Evolutionary conservation across 768 basidiomycete genomes (phyloP).

Genomic region (Cyathus striatus): DNA sequence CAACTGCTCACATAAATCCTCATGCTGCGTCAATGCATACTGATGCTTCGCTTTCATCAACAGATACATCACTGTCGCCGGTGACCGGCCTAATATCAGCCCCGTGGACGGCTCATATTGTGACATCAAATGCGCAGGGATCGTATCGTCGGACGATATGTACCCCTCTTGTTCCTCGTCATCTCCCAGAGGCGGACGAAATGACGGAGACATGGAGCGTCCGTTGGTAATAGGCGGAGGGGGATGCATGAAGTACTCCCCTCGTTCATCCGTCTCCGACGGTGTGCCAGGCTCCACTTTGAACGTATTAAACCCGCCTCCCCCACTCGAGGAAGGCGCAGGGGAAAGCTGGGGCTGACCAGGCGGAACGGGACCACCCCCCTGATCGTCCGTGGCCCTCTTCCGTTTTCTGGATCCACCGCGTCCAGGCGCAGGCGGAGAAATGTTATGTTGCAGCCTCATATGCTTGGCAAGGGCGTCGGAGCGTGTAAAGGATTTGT

Average conservation of each 20-base stretch:
- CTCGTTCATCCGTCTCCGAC: conserved; percentile 33
- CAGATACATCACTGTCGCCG: conserved; percentile 64
- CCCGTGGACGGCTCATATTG: conserved; percentile 54
- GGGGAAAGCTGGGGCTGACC: conserved; percentile 16
- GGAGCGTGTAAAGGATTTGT: conserved; percentile 91
- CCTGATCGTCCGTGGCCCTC: conserved; percentile 39
- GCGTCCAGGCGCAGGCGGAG: conserved; percentile 66
- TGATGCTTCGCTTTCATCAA: conserved; percentile 74
- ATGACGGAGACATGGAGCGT: conserved; percentile 7
- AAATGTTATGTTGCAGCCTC: conserved; percentile 81
- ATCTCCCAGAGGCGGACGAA: conserved; percentile 23
- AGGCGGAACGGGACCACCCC: conserved; percentile 13
- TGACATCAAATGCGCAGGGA: conserved; percentile 50
- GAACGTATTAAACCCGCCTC: conserved; percentile 49
- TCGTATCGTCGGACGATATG: conserved; percentile 32
- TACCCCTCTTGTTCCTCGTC: conserved; percentile 36
- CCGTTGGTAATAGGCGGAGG: conserved; percentile 11
- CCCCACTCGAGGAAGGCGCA: conserved; percentile 15
- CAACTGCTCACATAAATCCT: conserved; percentile 60
- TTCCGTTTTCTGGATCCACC: conserved; percentile 72
- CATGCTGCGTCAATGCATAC: conserved; percentile 66
- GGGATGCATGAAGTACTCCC: conserved; percentile 14
- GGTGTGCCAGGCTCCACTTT: conserved; percentile 51
- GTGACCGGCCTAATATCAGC: conserved; percentile 65
- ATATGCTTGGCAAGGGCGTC: conserved; percentile 93